phyloP scores from a whole-genome alignment of 2,329 filamentous ascomycete species.

The Colletotrichum kahawae region DNA sequence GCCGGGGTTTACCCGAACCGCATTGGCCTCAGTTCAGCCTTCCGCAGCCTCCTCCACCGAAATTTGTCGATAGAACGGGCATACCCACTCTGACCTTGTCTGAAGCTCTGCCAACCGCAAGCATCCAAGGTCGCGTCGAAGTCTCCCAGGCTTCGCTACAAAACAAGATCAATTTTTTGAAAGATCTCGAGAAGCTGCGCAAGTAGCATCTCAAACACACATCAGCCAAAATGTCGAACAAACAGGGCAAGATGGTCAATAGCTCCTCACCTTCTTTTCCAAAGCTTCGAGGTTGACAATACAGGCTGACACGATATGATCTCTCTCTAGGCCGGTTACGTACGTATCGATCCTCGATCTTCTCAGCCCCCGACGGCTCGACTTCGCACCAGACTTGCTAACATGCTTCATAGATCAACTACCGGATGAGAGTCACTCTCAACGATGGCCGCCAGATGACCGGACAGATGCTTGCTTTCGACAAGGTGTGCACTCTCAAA shows the following conservation, averaged over 20 bases:
- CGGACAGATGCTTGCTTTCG: slow-evolving; percentile 97
- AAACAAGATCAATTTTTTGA: slow-evolving; percentile 49
- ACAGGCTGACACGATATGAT: slow-evolving; percentile 62
- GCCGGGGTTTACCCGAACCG: not conserved
- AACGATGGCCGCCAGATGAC: slow-evolving; percentile 96
- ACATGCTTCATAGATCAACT: slow-evolving; percentile 80
- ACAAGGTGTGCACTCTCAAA: slow-evolving; percentile 71
- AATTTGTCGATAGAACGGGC: slow-evolving; percentile 38
- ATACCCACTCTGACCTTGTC: slow-evolving; percentile 43
- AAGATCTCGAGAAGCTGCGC: slow-evolving; percentile 35
- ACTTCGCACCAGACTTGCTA: not conserved
- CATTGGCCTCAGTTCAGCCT: slow-evolving; percentile 33
- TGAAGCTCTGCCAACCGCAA: slow-evolving; percentile 39
- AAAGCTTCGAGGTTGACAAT: slow-evolving; percentile 55
- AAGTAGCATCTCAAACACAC: slow-evolving; percentile 32
- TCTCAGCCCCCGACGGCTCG: not conserved
- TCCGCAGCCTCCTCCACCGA: slow-evolving; percentile 47
- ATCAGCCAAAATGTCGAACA: slow-evolving; percentile 74
- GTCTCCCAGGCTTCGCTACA: slow-evolving; percentile 39
- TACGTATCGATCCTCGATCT: slow-evolving; percentile 49
- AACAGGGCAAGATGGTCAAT: slow-evolving; percentile 99
- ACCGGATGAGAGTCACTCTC: slow-evolving; percentile 96
- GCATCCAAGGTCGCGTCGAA: slow-evolving; percentile 47
- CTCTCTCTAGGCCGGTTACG: slow-evolving; percentile 69
- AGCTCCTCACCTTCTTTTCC: slow-evolving; percentile 35